phyloP scores from a whole-genome alignment of 169 alveolate species.

The Amoebophrya sp. region DNA sequence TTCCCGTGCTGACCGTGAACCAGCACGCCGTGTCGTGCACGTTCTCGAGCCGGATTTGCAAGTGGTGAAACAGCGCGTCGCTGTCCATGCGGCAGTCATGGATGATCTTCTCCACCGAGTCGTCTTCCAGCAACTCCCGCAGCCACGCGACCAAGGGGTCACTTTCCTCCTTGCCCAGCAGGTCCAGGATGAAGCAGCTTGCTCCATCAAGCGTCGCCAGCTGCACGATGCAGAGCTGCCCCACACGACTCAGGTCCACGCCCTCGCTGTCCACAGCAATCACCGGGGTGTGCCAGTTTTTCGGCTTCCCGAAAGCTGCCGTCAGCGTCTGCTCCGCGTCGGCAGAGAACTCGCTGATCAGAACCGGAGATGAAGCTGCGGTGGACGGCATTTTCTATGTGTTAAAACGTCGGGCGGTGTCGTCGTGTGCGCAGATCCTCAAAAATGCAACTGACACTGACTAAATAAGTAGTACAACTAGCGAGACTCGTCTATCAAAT shows the following conservation, averaged over 20 bases:
- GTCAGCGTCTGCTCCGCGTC: neutral
- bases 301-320: neutral
- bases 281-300: neutral
- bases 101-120: slow-evolving; percentile 19
- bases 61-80: slow-evolving; percentile 52
- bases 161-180: slow-evolving; percentile 41
- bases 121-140: neutral
- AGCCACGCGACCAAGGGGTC: neutral
- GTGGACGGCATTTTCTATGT: no score
- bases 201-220: slow-evolving; percentile 33
- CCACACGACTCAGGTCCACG: slow-evolving; percentile 50
- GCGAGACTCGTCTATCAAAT: no score
- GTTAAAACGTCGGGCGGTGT: no score
- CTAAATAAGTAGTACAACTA: no score
- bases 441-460: no score
- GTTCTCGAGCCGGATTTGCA: slow-evolving; percentile 47
- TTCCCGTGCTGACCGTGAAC: no score
- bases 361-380: neutral
- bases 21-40: slow-evolving; percentile 47
- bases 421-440: no score
- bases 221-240: slow-evolving; percentile 51
- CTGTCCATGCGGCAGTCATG: slow-evolving; percentile 57
- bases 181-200: slow-evolving; percentile 39
- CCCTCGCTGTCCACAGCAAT: slow-evolving; percentile 49
- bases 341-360: neutral